phyloP scores from a whole-genome alignment of 176 grass and related monocot species.

The Eragrostis curvula region DNA sequence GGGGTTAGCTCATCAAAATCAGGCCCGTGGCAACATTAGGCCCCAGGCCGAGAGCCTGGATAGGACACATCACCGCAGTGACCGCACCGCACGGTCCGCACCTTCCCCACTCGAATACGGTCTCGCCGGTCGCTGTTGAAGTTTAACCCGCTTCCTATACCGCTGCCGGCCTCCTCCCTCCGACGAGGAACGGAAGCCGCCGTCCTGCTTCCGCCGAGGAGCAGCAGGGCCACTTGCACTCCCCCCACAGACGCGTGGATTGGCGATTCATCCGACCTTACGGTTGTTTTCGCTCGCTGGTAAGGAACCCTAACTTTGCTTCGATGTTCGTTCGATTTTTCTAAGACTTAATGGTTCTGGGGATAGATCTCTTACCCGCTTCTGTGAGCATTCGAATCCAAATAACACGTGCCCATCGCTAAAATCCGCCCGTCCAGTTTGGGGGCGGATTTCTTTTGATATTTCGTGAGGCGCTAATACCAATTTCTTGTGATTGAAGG shows the following conservation, averaged over 20 bases:
- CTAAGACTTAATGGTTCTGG: not conserved
- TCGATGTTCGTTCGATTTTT: not conserved
- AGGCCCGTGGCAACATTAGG: not conserved
- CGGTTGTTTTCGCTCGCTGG: not conserved
- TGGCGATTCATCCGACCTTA: not conserved
- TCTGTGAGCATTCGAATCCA: not conserved
- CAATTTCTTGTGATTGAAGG: not conserved
- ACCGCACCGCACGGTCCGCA: no score
- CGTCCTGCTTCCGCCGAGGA: not conserved
- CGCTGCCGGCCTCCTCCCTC: not conserved
- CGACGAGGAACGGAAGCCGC: not conserved
- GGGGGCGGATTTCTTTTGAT: not conserved
- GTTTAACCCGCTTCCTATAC: not conserved
- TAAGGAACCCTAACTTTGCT: not conserved
- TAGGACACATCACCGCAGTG: constrained; percentile 4
- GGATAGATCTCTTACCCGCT: not conserved
- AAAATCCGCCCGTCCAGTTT: not conserved
- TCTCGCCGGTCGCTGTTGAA: not conserved
- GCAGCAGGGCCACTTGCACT: not conserved
- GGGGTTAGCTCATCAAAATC: not conserved
- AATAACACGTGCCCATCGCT: not conserved
- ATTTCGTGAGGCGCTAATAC: not conserved
- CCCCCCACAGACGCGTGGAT: not conserved
- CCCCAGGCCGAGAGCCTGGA: not conserved
- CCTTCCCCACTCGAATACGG: not conserved